A percentile compares a stretch with the other conserved stretches of the same genome.
These are phyloP conservation scores for Picochlorum sp. DNA, from an alignment of 139 green algal genomes.

Conservation along the genomic window DNA sequence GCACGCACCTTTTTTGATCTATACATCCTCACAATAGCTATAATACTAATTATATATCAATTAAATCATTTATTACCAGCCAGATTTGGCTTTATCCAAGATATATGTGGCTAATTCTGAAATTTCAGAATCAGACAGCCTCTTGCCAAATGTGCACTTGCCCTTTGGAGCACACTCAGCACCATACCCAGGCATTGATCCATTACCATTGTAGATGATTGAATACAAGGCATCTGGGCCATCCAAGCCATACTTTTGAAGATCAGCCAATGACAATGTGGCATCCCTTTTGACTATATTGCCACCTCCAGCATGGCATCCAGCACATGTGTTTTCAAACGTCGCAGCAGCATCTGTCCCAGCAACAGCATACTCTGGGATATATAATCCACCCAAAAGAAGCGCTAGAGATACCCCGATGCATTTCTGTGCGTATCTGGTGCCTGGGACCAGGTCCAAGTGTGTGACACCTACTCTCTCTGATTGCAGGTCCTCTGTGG, in stretches of 20 bases:
- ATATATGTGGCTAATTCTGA: conserved; percentile 48
- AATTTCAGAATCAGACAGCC: conserved; percentile 61
- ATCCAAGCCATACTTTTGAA: conserved; percentile 37
- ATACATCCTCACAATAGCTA: not conserved
- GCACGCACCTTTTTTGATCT: conserved; percentile 4
- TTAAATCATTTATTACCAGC: conserved; percentile 27
- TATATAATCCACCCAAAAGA: too few relatives aligned
- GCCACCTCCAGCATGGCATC: conserved; percentile 62
- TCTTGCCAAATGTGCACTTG: conserved; percentile 65
- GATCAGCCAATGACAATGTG: conserved; percentile 46
- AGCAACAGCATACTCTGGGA: too few relatives aligned
- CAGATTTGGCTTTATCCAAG: conserved; percentile 36
- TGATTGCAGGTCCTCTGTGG: too few relatives aligned
- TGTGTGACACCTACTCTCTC: too few relatives aligned
- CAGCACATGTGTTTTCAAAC: conserved; percentile 27
- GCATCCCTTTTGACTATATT: conserved; percentile 58
- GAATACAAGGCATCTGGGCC: conserved; percentile 42
- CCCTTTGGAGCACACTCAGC: conserved; percentile 61
- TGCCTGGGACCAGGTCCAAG: too few relatives aligned
- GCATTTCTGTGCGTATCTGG: too few relatives aligned
- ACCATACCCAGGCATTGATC: conserved; percentile 73
- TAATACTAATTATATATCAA: not conserved
- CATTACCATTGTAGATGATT: conserved; percentile 64
- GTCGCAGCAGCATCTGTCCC: not conserved
- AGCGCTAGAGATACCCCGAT: too few relatives aligned